Evolutionary conservation across 768 basidiomycete genomes (phyloP).

Genomic region (Leccinum fibrillosum): DNA sequence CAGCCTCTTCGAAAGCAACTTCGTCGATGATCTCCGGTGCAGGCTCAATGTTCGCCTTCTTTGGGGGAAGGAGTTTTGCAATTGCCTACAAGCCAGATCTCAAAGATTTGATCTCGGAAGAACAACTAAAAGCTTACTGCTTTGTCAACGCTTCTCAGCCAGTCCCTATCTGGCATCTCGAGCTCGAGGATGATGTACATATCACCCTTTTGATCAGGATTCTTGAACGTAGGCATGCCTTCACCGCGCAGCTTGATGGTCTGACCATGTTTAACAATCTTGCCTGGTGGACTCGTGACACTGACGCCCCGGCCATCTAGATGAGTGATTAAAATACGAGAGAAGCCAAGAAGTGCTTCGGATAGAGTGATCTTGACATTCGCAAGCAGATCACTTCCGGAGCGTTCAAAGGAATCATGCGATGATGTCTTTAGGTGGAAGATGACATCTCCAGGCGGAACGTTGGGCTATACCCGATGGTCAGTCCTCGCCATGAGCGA

Average conservation of each 20-base stretch:
- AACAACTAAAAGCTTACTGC: conserved; percentile 39
- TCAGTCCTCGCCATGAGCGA: conserved; percentile 3
- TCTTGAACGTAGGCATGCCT: conserved; percentile 83
- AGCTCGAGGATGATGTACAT: conserved; percentile 79
- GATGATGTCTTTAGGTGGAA: conserved; percentile 67
- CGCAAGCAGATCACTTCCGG: conserved; percentile 76
- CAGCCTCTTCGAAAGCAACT: conserved; percentile 69
- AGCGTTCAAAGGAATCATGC: conserved; percentile 82
- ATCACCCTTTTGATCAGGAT: conserved; percentile 68
- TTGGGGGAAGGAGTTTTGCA: conserved; percentile 67
- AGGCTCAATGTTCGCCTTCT: conserved; percentile 71
- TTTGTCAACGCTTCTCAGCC: conserved; percentile 65
- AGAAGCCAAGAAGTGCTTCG: conserved; percentile 94
- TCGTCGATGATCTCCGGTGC: conserved; percentile 68
- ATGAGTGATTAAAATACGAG: conserved; percentile 84
- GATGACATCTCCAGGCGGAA: conserved; percentile 87
- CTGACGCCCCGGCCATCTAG: conserved; percentile 91
- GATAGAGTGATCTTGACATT: conserved; percentile 85
- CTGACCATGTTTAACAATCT: conserved; percentile 71
- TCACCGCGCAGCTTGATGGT: conserved; percentile 77
- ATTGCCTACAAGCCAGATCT: conserved; percentile 48
- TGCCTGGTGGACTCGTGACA: conserved; percentile 68
- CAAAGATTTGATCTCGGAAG: neutral
- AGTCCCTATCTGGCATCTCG: conserved; percentile 83
- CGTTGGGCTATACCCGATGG: conserved; percentile 61